A percentile compares a stretch with the other conserved stretches of the same genome.
These are phyloP conservation scores for Apiotrichum laibachii DNA, from an alignment of 1,284 basidiomycete species.

Conservation along the genomic window DNA sequence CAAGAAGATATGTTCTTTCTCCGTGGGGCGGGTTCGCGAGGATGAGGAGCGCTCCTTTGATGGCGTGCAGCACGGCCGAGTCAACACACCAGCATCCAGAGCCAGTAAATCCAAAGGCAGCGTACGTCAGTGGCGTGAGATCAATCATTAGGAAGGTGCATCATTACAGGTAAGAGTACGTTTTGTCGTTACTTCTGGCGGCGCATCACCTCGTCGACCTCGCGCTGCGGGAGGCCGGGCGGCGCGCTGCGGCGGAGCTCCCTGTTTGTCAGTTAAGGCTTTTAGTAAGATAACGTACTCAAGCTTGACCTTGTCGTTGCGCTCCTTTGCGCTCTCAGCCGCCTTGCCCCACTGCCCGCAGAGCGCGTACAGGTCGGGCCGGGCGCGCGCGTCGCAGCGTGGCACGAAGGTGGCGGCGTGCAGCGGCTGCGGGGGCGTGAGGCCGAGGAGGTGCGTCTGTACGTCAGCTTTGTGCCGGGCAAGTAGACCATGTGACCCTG, in stretches of 20 bases:
- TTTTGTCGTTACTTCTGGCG: constrained; percentile 10
- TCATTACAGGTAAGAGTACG: background rate
- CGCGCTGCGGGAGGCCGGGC: constrained; percentile 12
- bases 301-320: constrained; percentile 72
- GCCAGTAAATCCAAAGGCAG: no score
- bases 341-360: constrained; percentile 86
- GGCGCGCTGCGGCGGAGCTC: constrained; percentile 11
- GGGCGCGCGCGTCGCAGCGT: constrained; percentile 75
- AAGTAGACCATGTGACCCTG: background rate
- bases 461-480: background rate
- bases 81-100: no score
- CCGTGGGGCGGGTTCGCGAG: no score
- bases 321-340: constrained; percentile 80
- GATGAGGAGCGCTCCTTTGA: no score
- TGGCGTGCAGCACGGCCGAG: no score
- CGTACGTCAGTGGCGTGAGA: no score
- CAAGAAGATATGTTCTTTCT: background rate
- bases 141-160: background rate
- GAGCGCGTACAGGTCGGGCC: constrained; percentile 78
- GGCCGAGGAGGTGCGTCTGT: constrained; percentile 44
- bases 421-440: constrained; percentile 55
- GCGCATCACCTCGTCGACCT: constrained; percentile 24
- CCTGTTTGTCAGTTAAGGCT: constrained; percentile 4
- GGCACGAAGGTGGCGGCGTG: constrained; percentile 74
- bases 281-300: constrained; percentile 61